A percentile compares a stretch with the other conserved stretches of the same genome.
Conservation (phyloP, 441 rosid genomes). For the Populus hybrid region DNA sequence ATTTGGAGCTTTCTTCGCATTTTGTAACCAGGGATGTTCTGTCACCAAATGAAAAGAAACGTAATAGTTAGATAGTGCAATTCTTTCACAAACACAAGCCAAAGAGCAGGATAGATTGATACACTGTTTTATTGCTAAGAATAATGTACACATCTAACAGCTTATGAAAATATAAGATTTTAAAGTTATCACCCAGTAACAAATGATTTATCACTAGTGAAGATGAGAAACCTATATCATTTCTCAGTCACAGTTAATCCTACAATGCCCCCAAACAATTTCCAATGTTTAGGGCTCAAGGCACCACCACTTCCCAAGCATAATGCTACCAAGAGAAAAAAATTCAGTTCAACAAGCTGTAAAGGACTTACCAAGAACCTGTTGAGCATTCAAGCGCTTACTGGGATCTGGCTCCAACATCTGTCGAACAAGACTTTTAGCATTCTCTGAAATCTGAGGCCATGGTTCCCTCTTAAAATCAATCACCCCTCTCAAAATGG, state of each 20-base stretch:
- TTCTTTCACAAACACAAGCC: constrained; percentile 7
- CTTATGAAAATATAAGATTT: not conserved
- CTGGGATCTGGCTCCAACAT: constrained; percentile 81
- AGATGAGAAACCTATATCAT: not conserved
- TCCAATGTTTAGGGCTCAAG: not conserved
- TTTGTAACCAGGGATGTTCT: constrained; percentile 94
- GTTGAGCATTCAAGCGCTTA: constrained; percentile 80
- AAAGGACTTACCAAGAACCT: constrained; percentile 69
- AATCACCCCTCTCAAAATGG: constrained; percentile 74
- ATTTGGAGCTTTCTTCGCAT: constrained; percentile 92
- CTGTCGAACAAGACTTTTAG: constrained; percentile 82
- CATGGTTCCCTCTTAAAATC: constrained; percentile 97
- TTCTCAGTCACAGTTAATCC: not conserved
- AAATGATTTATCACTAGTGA: not conserved
- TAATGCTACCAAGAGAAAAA: not conserved
- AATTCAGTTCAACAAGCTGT: not conserved
- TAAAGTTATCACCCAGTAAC: not conserved
- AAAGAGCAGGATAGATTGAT: not conserved
- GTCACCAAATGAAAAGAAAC: constrained; percentile 22
- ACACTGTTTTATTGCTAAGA: not conserved
- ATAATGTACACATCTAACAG: not conserved
- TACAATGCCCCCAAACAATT: not conserved
- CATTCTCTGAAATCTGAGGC: constrained; percentile 92
- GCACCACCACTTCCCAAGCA: not conserved
- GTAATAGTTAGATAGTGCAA: not conserved